These are phyloP conservation scores for Scopulariopsis brevicaulis DNA, from an alignment of 2,329 filamentous ascomycete species.

Conservation along the genomic window DNA sequence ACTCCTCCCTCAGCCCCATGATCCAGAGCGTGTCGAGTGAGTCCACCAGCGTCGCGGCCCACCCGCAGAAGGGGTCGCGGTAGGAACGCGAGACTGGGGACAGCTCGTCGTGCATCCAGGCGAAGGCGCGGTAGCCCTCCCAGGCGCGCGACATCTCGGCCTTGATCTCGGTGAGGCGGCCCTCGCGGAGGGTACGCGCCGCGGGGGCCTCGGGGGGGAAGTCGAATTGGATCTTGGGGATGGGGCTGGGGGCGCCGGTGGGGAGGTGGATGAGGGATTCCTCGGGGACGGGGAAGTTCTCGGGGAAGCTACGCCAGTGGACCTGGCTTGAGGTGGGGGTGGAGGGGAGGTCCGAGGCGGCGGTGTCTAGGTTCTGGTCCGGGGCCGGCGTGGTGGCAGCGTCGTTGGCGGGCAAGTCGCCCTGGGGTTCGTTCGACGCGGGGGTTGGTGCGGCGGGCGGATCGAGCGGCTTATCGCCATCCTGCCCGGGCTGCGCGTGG, in stretches of 20 bases:
- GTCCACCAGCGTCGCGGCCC: constrained; percentile 83
- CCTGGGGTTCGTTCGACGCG: constrained; percentile 5
- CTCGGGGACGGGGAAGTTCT: constrained; percentile 65
- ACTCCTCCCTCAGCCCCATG: constrained; percentile 68
- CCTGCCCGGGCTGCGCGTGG: not conserved
- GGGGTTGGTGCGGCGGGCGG: not conserved
- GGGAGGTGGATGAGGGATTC: constrained; percentile 67
- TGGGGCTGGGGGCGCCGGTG: constrained; percentile 52
- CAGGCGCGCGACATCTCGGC: constrained; percentile 68
- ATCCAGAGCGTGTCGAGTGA: constrained; percentile 78
- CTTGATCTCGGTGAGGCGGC: constrained; percentile 57
- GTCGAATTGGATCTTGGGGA: constrained; percentile 66
- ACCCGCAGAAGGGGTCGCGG: constrained; percentile 79
- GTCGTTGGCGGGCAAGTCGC: not conserved
- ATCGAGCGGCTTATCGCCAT: not conserved
- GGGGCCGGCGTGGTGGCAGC: not conserved
- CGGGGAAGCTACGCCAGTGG: constrained; percentile 64
- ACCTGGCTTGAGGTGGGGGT: constrained; percentile 16
- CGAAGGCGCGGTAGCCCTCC: constrained; percentile 67
- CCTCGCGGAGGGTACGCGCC: constrained; percentile 49
- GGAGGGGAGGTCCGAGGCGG: not conserved
- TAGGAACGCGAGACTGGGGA: constrained; percentile 55
- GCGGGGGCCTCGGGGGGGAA: constrained; percentile 56
- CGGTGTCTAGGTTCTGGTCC: not conserved
- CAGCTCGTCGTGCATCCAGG: constrained; percentile 82